Conservation (phyloP, 441 rosid species). For the Hura crepitans region DNA sequence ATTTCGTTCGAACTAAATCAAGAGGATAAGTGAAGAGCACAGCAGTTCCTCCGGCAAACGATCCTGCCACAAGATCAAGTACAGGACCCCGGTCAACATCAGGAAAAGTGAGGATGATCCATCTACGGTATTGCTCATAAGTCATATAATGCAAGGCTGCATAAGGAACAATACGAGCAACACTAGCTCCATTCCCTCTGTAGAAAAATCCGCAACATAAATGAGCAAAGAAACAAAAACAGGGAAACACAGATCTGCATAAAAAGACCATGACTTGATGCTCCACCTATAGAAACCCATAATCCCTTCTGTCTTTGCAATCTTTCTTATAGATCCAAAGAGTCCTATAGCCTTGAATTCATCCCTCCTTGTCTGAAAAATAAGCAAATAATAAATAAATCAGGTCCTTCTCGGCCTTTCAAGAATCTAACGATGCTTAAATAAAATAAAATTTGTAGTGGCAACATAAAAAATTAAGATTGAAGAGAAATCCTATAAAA, state of each 20-base stretch:
- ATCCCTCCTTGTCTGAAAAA: slow-evolving; percentile 70
- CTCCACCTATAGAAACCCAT: slow-evolving; percentile 83
- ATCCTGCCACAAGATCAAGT: slow-evolving; percentile 89
- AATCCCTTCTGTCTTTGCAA: slow-evolving; percentile 70
- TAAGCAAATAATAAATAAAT: slow-evolving; percentile 19
- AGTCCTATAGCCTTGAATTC: slow-evolving; percentile 71
- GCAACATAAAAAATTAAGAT: background rate
- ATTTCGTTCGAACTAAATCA: slow-evolving; percentile 76
- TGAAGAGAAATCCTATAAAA: background rate
- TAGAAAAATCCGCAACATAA: slow-evolving; percentile 18
- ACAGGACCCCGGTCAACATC: slow-evolving; percentile 67
- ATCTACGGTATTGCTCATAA: slow-evolving; percentile 84
- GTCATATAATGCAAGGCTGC: slow-evolving; percentile 95
- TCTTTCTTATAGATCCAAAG: slow-evolving; percentile 62
- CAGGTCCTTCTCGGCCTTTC: background rate
- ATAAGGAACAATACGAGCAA: slow-evolving; percentile 84
- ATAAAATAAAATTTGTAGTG: background rate
- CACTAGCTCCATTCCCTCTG: slow-evolving; percentile 92
- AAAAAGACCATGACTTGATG: slow-evolving; percentile 16
- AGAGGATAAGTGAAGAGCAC: slow-evolving; percentile 89
- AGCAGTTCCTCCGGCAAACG: slow-evolving; percentile 87
- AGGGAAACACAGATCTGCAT: slow-evolving; percentile 6
- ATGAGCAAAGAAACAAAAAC: slow-evolving; percentile 5
- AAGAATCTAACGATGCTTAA: slow-evolving; percentile 4
- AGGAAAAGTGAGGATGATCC: slow-evolving; percentile 65